Base-by-base conservation (phyloP, 495 filamentous ascomycete genomes). In the Rhizodiscina lignyota region DNA sequence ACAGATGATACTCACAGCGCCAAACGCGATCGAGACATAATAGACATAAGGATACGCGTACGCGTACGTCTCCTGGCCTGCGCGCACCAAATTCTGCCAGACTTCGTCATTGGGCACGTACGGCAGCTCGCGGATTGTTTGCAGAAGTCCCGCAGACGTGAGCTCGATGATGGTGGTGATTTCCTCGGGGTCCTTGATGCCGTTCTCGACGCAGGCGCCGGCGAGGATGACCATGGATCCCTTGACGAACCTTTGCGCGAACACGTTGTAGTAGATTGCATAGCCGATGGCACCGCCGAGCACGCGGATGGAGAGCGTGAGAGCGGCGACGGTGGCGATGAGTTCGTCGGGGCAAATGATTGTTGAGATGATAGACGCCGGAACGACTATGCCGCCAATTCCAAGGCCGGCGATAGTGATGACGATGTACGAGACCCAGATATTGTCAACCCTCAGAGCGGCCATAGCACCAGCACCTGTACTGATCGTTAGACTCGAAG, bases 331-430 rank as follows among this genome's bases (percentile, higher is more conserved):
- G 13, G 77, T 83, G 32, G 77, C 78, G 45, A 83, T 79, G 1
- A 81, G 55, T 37, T 81, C 76, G 50, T 72, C 70, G 4, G 75
- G 72, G 39, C 76, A 79, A 40, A 82, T 76, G 45, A 81, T 81
- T 3, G 74, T 79, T 3, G 72, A 73, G 28, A 79, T 76, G 44
- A 78, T 75, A 0, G 69, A 73, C 6, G 75, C 74, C 1, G 75
- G 78, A 11, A 82, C 74, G 10, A 80, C 72, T 23, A 83, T 78
- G 4, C 77, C 78, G 12, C 77, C 78, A 16, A 82, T 78, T 13
- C 78, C 78, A 4, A 82, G 55, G 18, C 74, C 72, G 8, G 77
- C 74, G 18, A 82, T 48, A 34, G 70, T 53, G 31, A 82, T 59
- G 30, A 82, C 52, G 18, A 60, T 68, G 60, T 73, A 82, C 12